phyloP scores from a whole-genome alignment of 805 yeast genomes.

The Saturnispora quitensis region DNA sequence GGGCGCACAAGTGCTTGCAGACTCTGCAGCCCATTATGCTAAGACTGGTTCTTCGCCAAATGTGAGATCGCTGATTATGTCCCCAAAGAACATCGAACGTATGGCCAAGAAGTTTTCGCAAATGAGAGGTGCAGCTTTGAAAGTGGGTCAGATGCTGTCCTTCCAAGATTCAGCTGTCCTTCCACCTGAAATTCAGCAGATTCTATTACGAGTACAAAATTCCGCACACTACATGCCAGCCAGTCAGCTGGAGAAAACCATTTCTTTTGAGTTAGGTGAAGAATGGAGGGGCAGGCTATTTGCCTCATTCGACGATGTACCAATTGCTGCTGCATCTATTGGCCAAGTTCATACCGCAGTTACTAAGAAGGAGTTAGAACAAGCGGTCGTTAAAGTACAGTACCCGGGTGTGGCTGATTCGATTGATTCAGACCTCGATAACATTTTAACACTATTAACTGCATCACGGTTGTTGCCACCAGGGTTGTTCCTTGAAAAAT shows the following conservation, averaged over 20 bases:
- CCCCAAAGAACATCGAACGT: slow-evolving; percentile 77
- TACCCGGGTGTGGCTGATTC: slow-evolving; percentile 94
- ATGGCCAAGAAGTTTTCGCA: slow-evolving; percentile 80
- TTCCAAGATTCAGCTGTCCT: slow-evolving; percentile 84
- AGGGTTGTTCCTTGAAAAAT: slow-evolving; percentile 84
- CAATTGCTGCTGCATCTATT: slow-evolving; percentile 95
- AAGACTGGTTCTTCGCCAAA: slow-evolving; percentile 35
- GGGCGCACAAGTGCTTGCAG: slow-evolving; percentile 74
- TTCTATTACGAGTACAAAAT: slow-evolving; percentile 79
- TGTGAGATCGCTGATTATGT: slow-evolving; percentile 53
- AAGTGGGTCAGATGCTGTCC: slow-evolving; percentile 93
- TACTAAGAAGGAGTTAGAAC: slow-evolving; percentile 46
- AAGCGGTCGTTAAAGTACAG: slow-evolving; percentile 91
- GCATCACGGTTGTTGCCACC: slow-evolving; percentile 84
- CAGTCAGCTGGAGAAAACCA: slow-evolving; percentile 70
- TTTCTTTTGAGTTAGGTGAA: slow-evolving; percentile 64
- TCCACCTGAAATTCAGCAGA: slow-evolving; percentile 76
- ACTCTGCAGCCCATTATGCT: slow-evolving; percentile 62
- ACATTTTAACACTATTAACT: slow-evolving; percentile 67
- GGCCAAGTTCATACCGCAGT: slow-evolving; percentile 92
- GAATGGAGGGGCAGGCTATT: slow-evolving; percentile 67
- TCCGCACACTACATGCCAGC: slow-evolving; percentile 96
- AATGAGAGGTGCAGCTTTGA: slow-evolving; percentile 99
- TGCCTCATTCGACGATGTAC: slow-evolving; percentile 70
- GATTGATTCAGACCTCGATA: slow-evolving; percentile 90